Evolutionary conservation across 2,329 filamentous ascomycete species (phyloP).

Genomic region (Amylocarpus encephaloides): DNA sequence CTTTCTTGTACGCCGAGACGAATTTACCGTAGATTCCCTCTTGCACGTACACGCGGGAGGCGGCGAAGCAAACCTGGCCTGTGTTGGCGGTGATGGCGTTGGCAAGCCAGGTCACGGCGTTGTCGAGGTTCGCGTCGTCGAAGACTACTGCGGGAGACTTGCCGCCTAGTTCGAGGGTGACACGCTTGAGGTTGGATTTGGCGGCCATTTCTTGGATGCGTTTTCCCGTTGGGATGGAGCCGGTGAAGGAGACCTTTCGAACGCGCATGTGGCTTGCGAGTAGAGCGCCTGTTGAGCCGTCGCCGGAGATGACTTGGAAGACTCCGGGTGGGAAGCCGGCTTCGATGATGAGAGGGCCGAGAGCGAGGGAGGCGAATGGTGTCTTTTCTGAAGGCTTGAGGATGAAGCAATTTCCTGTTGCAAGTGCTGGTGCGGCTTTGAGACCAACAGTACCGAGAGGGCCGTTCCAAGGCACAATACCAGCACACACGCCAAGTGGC

Average conservation of each 20-base stretch:
- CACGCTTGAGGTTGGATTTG: conserved; percentile 37
- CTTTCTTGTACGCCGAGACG: conserved; percentile 50
- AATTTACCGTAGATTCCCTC: conserved; percentile 53
- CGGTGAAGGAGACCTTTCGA: conserved; percentile 38
- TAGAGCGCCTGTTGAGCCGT: conserved; percentile 34
- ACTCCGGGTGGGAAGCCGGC: conserved; percentile 34
- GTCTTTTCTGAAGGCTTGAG: conserved; percentile 59
- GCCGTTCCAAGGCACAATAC: conserved; percentile 54
- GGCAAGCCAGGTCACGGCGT: conserved; percentile 40
- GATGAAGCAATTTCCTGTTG: conserved; percentile 52
- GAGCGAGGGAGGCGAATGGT: conserved; percentile 47
- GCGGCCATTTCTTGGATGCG: conserved; percentile 37
- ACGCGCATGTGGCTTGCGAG: conserved; percentile 35
- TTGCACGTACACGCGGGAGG: conserved; percentile 65
- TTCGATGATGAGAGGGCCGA: conserved; percentile 31
- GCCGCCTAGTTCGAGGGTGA: conserved; percentile 39
- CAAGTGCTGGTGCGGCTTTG: conserved; percentile 55
- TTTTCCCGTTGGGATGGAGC: conserved; percentile 34
- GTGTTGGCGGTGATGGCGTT: conserved; percentile 59
- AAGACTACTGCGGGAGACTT: conserved; percentile 40
- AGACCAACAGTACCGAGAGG: conserved; percentile 41
- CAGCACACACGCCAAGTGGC: conserved; percentile 42
- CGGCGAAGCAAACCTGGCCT: conserved; percentile 71
- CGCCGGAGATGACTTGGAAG: conserved; percentile 36
- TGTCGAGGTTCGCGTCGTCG: conserved; percentile 38